Base-by-base conservation (phyloP, 306 rosid genomes). In the Sicyos baderoa region DNA sequence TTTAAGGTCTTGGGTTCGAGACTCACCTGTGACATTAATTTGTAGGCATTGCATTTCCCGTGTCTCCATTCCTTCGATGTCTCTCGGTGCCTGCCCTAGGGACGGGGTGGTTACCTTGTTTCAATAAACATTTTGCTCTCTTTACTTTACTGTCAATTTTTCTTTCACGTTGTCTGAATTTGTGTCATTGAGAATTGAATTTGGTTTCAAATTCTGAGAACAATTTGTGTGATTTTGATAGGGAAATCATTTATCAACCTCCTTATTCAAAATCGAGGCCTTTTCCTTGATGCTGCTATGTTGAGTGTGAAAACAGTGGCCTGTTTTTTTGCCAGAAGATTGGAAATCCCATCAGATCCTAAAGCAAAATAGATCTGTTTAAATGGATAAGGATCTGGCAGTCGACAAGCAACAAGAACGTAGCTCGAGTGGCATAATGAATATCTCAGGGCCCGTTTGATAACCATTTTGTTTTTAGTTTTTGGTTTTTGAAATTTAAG, bases 221-320 rank as follows among this genome's bases (percentile, higher is more conserved):
- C 37, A 19, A 12, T 8, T 44, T 65, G 71, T 61, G 42, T 22
- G 55, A 44, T 66, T 66, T 66, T 54, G 71, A 66, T 66, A 21
- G 29, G 21, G 37, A 13, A 66, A 66, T 22, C 37, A 40, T 47
- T 5, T 22, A 5, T 19, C 71, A 66, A 21, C 35, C 71, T 44
- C 53, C 35, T 44, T 66, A 66, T 66, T 45, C 71, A 5, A 40
- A 44, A 64, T 10, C 53, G 50, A 64, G 29, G 17, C 27, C 11
- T 65, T 15, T 44, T 11, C 14, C 7, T 19, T 66, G 21, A 9
- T 18, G 69, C 69, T 62, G 69, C 52, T 63, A 25, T 47, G 71
- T 22, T 54, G 71, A 64, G 55, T 9, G 40, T 47, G 45, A 45
- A 29, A 42, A 45, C 71, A 19, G 55, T 47, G 7, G 4, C 53